Percentiles rank a stretch among this genome's conserved stretches.
These are phyloP conservation scores for Naganishia liquefaciens DNA, from an alignment of 1,284 basidiomycete genomes.

Conservation along the genomic window DNA sequence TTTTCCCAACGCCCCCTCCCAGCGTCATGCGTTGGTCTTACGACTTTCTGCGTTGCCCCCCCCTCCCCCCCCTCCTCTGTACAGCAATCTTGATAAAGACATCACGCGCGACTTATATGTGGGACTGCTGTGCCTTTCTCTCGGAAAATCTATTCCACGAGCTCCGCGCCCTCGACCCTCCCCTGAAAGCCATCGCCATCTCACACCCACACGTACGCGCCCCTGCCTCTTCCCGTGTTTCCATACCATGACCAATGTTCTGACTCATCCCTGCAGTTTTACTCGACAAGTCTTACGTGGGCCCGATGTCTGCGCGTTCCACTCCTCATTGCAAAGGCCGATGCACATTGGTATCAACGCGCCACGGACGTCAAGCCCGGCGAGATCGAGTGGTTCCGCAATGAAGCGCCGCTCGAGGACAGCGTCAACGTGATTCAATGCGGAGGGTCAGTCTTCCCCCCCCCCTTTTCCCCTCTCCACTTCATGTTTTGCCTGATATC, in stretches of 20 bases:
- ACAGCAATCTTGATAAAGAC: conserved; percentile 51
- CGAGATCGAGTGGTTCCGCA: conserved; percentile 43
- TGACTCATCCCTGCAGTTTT: conserved; percentile 49
- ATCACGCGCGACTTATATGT: conserved; percentile 45
- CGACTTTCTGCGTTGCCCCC: not conserved
- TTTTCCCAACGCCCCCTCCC: not conserved
- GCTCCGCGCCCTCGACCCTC: conserved; percentile 38
- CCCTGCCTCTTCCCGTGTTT: not conserved
- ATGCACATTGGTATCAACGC: conserved; percentile 49
- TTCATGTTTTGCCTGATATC: not conserved
- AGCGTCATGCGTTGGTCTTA: not conserved
- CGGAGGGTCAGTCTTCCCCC: conserved; percentile 45
- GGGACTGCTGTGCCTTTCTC: conserved; percentile 51
- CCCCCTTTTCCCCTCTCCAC: not conserved
- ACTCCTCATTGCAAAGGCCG: conserved; percentile 45
- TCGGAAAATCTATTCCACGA: conserved; percentile 42
- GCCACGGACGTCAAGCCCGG: conserved; percentile 39
- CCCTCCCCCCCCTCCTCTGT: not conserved
- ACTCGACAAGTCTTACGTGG: conserved; percentile 50
- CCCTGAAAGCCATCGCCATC: conserved; percentile 50
- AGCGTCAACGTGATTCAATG: conserved; percentile 47
- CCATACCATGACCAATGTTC: not conserved
- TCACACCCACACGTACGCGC: conserved; percentile 51
- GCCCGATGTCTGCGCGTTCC: conserved; percentile 47
- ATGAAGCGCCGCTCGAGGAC: conserved; percentile 36